Evolutionary conservation across 1,284 basidiomycete species (phyloP).

Genomic region (Xanthoconium separans): DNA sequence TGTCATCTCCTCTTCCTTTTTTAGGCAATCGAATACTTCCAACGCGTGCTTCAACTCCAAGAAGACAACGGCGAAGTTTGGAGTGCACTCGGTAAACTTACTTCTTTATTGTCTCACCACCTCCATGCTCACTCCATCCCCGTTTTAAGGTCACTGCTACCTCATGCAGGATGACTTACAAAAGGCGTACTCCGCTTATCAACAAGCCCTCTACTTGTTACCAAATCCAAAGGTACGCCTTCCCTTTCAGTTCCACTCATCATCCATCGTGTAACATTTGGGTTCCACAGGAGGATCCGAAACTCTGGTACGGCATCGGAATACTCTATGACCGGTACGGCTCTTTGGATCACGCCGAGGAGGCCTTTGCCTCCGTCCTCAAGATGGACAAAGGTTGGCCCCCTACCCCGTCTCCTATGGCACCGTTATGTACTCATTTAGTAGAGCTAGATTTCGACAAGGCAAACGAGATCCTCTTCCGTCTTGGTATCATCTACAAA

Average conservation of each 20-base stretch:
- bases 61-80: constrained; percentile 94
- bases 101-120: constrained; percentile 17
- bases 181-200: constrained; percentile 98
- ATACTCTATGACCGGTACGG: constrained; percentile 99
- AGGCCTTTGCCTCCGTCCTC: constrained; percentile 95
- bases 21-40: constrained; percentile 93
- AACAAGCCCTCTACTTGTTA: constrained; percentile 94
- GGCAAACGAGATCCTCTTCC: constrained; percentile 98
- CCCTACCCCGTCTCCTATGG: constrained; percentile 10
- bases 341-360: constrained; percentile 97
- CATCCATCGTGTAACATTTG: constrained; percentile 21
- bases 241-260: not conserved
- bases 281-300: constrained; percentile 79
- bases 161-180: constrained; percentile 99
- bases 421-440: constrained; percentile 34
- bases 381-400: constrained; percentile 90
- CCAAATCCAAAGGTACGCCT: constrained; percentile 84
- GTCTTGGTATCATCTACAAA: constrained; percentile 99
- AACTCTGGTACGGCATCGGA: constrained; percentile 99
- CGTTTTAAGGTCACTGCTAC: constrained; percentile 82
- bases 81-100: constrained; percentile 78
- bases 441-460: constrained; percentile 89
- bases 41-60: constrained; percentile 84
- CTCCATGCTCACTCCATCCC: constrained; percentile 23
- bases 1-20: constrained; percentile 30